A percentile compares a stretch with the other conserved stretches of the same genome.
phyloP scores from a whole-genome alignment of 202 grass and related monocot genomes.

The Sporobolus alterniflorus region DNA sequence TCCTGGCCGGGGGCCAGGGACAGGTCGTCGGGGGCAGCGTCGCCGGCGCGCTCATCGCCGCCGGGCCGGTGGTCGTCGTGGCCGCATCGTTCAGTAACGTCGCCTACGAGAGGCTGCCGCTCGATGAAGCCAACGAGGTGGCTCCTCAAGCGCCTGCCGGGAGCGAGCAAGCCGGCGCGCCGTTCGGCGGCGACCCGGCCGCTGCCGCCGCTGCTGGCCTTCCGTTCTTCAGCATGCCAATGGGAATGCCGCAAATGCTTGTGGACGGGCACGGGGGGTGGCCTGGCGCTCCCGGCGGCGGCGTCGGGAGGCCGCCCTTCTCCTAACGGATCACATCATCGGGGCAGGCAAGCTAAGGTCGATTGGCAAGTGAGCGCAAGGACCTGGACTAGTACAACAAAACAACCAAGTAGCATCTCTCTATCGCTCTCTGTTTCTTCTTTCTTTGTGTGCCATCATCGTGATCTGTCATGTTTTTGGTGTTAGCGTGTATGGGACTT shows the following conservation, averaged over 20 bases:
- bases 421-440: slow-evolving; percentile 5
- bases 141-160: slow-evolving; percentile 35
- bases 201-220: slow-evolving; percentile 37
- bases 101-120: slow-evolving; percentile 91
- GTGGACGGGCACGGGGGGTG: slow-evolving; percentile 58
- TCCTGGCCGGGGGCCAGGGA: slow-evolving; percentile 74
- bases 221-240: slow-evolving; percentile 79
- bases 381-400: slow-evolving; percentile 44
- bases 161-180: slow-evolving; percentile 39
- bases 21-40: slow-evolving; percentile 92
- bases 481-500: slow-evolving; percentile 46
- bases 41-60: slow-evolving; percentile 76
- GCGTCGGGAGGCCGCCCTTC: slow-evolving; percentile 50
- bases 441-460: slow-evolving; percentile 5
- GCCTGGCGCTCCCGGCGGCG: slow-evolving; percentile 21
- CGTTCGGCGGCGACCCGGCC: slow-evolving; percentile 37
- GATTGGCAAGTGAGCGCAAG: neutral
- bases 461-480: slow-evolving; percentile 43
- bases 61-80: slow-evolving; percentile 82
- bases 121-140: slow-evolving; percentile 79
- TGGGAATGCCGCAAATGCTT: slow-evolving; percentile 79
- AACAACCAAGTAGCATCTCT: slow-evolving; percentile 54
- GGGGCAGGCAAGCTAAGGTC: neutral
- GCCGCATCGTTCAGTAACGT: slow-evolving; percentile 98
- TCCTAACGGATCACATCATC: slow-evolving; percentile 24